Base-by-base conservation (phyloP, 805 yeast genomes). In the Metschnikowia gelsemii region DNA sequence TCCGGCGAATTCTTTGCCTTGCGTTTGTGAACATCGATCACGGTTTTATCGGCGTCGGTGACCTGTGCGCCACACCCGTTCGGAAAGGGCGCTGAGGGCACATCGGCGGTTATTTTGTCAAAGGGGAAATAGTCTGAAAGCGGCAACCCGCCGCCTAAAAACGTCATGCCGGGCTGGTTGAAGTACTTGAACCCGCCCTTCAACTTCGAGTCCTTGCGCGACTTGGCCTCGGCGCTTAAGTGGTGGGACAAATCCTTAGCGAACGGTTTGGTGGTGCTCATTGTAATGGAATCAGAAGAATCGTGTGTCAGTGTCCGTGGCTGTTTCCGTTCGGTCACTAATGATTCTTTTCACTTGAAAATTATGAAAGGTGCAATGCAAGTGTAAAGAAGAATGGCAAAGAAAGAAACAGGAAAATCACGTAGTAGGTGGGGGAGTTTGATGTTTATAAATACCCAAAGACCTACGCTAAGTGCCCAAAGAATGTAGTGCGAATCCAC, bases 121-220 rank as follows among this genome's bases (percentile, higher is more conserved):
- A 91, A 87, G 32, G 99, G 98, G 76, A 91, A 91, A 66, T 87
- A 85, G 49, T 85, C 91, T 19, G 96, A 70, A 61, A 87, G 69
- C 11, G 99, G 99, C 54, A 91, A 76, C 6, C 99, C 99, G 55
- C 98, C 99, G 41, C 97, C 98, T 42, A 91, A 76, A 60, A 89
- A 90, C 42, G 88, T 81, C 58, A 93, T 73, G 39, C 82, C 79
- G 24, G 96, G 96, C 49, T 78, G 75, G 31, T 71, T 69, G 57
- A 71, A 84, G 70, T 85, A 84, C 59, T 80, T 80, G 73, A 91
- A 87, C 13, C 95, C 95, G 28, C 79, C 68, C 68, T 93, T 91
- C 65, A 91, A 75, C 11, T 87, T 83, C 9, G 96, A 88, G 25
- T 84, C 79, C 36, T 75, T 68, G 69, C 98, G 84, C 12, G 83